A percentile compares a stretch with the other conserved stretches of the same genome.
phyloP scores from a whole-genome alignment of 1,139 yeast genomes.

The Pichia cactophila region DNA sequence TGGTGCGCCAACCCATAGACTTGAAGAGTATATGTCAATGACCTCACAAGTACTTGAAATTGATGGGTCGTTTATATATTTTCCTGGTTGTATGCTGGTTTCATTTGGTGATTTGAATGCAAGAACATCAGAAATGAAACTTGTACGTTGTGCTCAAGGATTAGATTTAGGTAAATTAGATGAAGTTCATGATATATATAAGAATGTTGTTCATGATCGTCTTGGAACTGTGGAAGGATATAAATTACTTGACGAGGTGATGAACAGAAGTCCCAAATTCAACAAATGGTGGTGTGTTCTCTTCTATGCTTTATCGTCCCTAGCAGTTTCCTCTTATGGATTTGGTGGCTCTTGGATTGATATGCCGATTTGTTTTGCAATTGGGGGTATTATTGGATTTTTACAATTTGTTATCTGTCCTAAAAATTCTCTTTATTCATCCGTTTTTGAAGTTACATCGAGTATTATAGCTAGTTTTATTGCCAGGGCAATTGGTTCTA shows the following conservation, averaged over 20 bases:
- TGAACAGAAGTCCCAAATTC: conserved; percentile 54
- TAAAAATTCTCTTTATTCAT: conserved; percentile 73
- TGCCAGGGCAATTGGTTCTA: conserved; percentile 85
- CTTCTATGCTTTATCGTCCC: conserved; percentile 72
- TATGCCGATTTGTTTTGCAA: conserved; percentile 71
- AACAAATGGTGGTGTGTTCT: conserved; percentile 74
- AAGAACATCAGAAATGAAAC: conserved; percentile 87
- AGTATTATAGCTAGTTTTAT: conserved; percentile 81
- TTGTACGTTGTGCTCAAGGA: conserved; percentile 82
- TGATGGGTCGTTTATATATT: conserved; percentile 83
- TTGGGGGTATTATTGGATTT: conserved; percentile 77
- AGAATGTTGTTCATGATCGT: conserved; percentile 80
- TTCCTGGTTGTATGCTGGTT: conserved; percentile 91
- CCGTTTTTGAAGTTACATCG: conserved; percentile 86
- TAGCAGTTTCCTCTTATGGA: conserved; percentile 80
- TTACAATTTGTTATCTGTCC: conserved; percentile 78
- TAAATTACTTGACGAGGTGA: conserved; percentile 54
- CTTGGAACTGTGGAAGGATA: conserved; percentile 85
- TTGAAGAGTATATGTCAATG: conserved; percentile 87
- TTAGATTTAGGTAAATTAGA: conserved; percentile 72
- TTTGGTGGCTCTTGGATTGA: conserved; percentile 90
- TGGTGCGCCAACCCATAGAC: conserved; percentile 93
- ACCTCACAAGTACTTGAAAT: conserved; percentile 84
- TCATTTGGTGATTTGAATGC: conserved; percentile 91
- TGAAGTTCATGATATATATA: conserved; percentile 75